Percentiles rank a stretch among this genome's conserved stretches.
phyloP scores from a whole-genome alignment of 2,329 filamentous ascomycete species.

The Fusarium xylarioides region DNA sequence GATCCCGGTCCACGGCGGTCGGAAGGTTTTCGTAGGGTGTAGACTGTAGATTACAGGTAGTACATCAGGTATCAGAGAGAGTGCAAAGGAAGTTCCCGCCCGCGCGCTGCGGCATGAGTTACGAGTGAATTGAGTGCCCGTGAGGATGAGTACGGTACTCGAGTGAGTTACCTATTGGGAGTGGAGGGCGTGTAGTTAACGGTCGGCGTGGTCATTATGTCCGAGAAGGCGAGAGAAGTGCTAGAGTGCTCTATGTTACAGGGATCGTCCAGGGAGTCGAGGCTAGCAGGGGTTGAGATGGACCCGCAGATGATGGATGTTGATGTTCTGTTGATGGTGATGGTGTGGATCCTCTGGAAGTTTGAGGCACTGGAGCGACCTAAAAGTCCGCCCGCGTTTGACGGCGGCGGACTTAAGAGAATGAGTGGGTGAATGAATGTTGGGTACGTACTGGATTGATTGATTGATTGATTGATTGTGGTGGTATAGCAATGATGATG shows the following conservation, averaged over 20 bases:
- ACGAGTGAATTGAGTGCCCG: not conserved
- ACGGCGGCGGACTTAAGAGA: constrained; percentile 31
- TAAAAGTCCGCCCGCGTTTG: constrained; percentile 34
- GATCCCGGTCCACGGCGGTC: constrained; percentile 31
- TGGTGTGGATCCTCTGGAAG: constrained; percentile 29
- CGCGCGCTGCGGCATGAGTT: constrained; percentile 6
- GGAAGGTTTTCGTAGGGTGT: constrained; percentile 39
- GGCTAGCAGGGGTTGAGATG: constrained; percentile 5
- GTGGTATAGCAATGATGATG: not conserved
- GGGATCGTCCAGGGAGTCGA: constrained; percentile 30
- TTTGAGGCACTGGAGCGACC: constrained; percentile 6
- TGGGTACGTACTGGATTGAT: constrained; percentile 6
- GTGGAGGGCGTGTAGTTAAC: constrained; percentile 35
- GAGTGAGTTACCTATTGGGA: not conserved
- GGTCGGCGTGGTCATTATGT: constrained; percentile 53
- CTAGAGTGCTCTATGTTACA: constrained; percentile 4
- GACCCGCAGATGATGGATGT: constrained; percentile 18
- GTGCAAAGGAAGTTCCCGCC: constrained; percentile 29
- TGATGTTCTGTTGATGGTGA: constrained; percentile 28
- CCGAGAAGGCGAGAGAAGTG: constrained; percentile 48
- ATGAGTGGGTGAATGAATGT: not conserved
- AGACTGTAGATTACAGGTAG: not conserved
- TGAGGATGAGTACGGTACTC: not conserved
- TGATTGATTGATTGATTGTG: not conserved
- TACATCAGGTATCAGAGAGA: not conserved